Evolutionary conservation across 495 filamentous ascomycete genomes (phyloP).

Genomic region (Daldinia loculata): DNA sequence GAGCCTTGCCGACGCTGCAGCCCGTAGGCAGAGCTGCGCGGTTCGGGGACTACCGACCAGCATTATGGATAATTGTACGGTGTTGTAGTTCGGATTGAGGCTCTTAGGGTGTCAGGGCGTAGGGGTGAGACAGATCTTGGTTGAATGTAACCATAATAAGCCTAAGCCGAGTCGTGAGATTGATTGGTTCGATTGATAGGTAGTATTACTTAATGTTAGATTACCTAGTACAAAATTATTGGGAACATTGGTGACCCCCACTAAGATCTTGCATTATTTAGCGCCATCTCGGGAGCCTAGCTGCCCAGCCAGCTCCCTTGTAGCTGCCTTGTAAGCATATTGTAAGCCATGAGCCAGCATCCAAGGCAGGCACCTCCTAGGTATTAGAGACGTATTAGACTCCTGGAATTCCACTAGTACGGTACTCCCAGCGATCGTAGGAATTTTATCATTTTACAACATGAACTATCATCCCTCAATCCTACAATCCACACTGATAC

Average conservation of each 20-base stretch:
- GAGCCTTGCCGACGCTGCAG: slow-evolving; percentile 1
- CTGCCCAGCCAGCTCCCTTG: not conserved
- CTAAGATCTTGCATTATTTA: slow-evolving; percentile 35
- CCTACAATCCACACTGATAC: not conserved
- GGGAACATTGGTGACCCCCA: not conserved
- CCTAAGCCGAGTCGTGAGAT: slow-evolving; percentile 18
- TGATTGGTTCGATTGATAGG: slow-evolving; percentile 5
- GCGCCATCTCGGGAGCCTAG: slow-evolving; percentile 2
- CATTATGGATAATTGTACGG: slow-evolving; percentile 17
- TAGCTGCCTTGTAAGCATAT: not conserved
- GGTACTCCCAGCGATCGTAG: not conserved
- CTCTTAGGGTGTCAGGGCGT: slow-evolving; percentile 17
- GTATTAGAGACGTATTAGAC: no score
- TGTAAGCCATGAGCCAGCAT: not conserved
- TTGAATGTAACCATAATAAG: slow-evolving; percentile 39
- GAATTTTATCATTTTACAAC: not conserved
- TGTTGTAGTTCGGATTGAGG: slow-evolving; percentile 23
- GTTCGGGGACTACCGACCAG: slow-evolving; percentile 7
- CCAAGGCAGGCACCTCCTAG: not conserved
- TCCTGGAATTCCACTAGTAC: no score
- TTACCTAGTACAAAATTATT: not conserved
- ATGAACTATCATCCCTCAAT: slow-evolving; percentile 4
- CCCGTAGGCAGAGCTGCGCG: slow-evolving; percentile 22
- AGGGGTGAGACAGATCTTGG: slow-evolving; percentile 41
- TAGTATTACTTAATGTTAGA: not conserved